Conservation (phyloP, 495 filamentous ascomycete species). For the Penicillium atrosanguineum region DNA sequence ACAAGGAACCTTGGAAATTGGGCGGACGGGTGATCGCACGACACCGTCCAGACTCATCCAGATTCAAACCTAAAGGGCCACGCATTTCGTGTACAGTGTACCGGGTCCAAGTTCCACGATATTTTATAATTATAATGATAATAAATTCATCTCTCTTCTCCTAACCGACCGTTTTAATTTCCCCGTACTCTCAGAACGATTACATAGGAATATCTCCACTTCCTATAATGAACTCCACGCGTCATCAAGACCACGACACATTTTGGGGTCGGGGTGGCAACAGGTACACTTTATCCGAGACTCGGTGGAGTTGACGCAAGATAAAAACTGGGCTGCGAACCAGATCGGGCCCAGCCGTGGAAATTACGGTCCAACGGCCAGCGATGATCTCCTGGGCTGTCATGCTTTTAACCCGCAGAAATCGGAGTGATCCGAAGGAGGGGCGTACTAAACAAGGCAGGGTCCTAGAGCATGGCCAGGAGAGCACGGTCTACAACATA, state of each 20-base stretch:
- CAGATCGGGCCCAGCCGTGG: slow-evolving; percentile 23
- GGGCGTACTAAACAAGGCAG: not conserved
- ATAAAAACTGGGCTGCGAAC: slow-evolving; percentile 20
- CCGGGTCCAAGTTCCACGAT: not conserved
- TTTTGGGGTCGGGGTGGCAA: slow-evolving; percentile 16
- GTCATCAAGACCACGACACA: no score
- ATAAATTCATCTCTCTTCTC: not conserved
- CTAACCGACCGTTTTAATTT: not conserved
- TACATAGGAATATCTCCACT: no score
- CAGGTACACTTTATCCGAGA: slow-evolving; percentile 21
- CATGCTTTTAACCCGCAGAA: not conserved
- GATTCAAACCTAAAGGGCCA: not conserved
- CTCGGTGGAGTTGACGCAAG: slow-evolving; percentile 12
- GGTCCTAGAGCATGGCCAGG: no score
- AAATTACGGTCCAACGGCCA: slow-evolving; percentile 20
- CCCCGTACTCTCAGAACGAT: not conserved
- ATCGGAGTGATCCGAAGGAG: not conserved
- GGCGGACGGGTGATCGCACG: not conserved
- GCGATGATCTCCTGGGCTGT: not conserved
- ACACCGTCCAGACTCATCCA: not conserved
- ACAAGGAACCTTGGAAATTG: not conserved
- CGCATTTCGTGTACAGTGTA: not conserved
- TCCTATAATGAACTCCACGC: no score
- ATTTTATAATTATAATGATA: not conserved
- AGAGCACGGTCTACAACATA: not conserved